Conservation (phyloP, 2,329 filamentous ascomycete species). For the Fusarium odoratissimum region DNA sequence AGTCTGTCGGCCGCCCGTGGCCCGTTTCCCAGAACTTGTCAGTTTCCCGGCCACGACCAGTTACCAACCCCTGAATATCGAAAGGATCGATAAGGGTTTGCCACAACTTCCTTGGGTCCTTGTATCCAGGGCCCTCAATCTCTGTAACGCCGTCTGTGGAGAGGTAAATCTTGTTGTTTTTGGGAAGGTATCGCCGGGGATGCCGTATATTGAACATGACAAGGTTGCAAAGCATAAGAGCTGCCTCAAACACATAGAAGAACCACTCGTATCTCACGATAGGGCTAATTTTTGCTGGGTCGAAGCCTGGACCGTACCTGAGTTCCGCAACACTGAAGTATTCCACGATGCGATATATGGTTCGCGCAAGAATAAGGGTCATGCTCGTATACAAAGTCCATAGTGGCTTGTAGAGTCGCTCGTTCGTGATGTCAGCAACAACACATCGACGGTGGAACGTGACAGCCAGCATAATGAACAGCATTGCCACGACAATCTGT, state of each 20-base stretch:
- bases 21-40: slow-evolving; percentile 53
- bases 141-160: slow-evolving; percentile 61
- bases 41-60: slow-evolving; percentile 45
- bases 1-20: not conserved
- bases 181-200: slow-evolving; percentile 63
- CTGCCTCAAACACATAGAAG: slow-evolving; percentile 68
- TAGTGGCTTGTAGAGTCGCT: slow-evolving; percentile 52
- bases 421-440: slow-evolving; percentile 50
- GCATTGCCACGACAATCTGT: slow-evolving; percentile 64
- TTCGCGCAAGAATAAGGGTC: slow-evolving; percentile 62
- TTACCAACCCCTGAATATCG: slow-evolving; percentile 51
- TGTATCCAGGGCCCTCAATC: slow-evolving; percentile 60
- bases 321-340: slow-evolving; percentile 64
- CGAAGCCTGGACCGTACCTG: slow-evolving; percentile 52
- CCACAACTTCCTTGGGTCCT: slow-evolving; percentile 58
- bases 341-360: slow-evolving; percentile 69
- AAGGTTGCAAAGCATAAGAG: slow-evolving; percentile 63
- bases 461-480: slow-evolving; percentile 61
- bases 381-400: slow-evolving; percentile 64
- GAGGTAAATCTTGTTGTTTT: slow-evolving; percentile 62
- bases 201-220: slow-evolving; percentile 63
- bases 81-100: slow-evolving; percentile 57
- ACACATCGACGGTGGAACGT: slow-evolving; percentile 61
- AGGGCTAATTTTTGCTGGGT: slow-evolving; percentile 53
- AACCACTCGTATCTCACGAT: slow-evolving; percentile 68